Evolutionary conservation across 2,329 filamentous ascomycete species (phyloP), one percentile per base, ranked within the genome.

Genomic region (Emericellopsis cladophorae): DNA sequence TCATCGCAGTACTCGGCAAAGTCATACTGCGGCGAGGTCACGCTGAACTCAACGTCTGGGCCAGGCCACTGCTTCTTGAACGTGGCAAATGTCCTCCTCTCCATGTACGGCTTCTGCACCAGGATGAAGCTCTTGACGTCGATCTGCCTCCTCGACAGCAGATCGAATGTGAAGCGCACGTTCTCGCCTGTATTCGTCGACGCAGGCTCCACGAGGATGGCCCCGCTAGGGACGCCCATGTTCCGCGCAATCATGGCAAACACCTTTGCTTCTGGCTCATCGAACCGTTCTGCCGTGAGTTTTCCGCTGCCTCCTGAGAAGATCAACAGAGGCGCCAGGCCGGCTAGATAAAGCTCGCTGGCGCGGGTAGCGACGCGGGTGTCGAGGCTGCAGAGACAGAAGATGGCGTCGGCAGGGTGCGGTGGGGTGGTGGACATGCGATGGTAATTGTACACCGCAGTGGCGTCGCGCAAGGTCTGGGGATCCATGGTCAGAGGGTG

Each of bases 51-150:
- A 2, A 56, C 53, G 23, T 29, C 41, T 15, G 47, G 41, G 15
- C 58, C 59, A 0, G 64, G 65, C 66, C 66, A 68, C 52, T 68
- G 66, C 53, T 60, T 65, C 44, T 53, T 54, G 44, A 68, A 68
- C 0, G 65, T 69, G 2, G 65, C 65, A 34, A 60, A 67, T 5
- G 65, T 66, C 6, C 66, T 50, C 29, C 65, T 51, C 49, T 68
- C 65, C 66, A 68, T 69, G 43, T 68, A 68, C 21, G 65, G 65
- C 50, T 68, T 69, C 49, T 69, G 66, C 8, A 68, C 65, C 1
- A 68, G 52, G 14, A 68, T 51, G 24, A 68, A 57, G 2, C 54
- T 59, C 24, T 49, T 43, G 0, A 56, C 40, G 2, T 31, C 36
- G 7, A 64, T 35, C 0, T 53, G 47, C 18, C 38, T 50, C 11